Evolutionary conservation across 208 protist species (phyloP), one percentile per base, ranked within the genome.

Genomic region (Crithidia expoeki): DNA sequence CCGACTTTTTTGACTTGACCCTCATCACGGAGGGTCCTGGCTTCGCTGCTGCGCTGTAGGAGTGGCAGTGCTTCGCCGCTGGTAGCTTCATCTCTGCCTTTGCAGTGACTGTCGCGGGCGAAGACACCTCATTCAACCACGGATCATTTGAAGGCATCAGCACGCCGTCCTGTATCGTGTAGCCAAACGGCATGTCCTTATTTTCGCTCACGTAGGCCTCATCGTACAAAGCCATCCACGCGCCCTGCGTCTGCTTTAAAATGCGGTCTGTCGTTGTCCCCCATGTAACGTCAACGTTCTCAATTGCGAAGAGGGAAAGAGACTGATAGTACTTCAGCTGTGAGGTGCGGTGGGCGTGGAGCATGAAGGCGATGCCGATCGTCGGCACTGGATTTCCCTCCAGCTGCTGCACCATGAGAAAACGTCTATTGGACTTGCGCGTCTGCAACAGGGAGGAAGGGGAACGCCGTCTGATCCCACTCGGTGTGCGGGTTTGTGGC

Each of bases 291-390:
- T 96, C 91, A 17, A 81, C 72, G 57, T 84, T 76, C 52, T 94
- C 87, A 70, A 96, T 89, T 19, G 84, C 89, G 9, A 96, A 80
- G 16, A 94, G 68, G 1, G 73, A 69, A 32, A 96, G 72, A 10
- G 81, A 84, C 69, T 93, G 86, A 65, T 83, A 91, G 57, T 94
- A 96, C 72, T 91, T 92, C 17, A 90, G 65, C 56, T 94, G 91
- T 10, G 78, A 73, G 21, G 87, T 94, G 44, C 91, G 88, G 66
- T 96, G 91, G 17, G 76, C 81, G 65, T 92, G 79, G 14, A 96
- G 75, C 44, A 96, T 79, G 33, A 94, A 77, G 33, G 72, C 67
- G 51, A 96, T 81, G 40, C 87, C 89, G 44, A 93, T 77, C 0
- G 88, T 96, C 5, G 91, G 91, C 27, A 96, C 78, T 5, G 88